Evolutionary conservation across 2,329 filamentous ascomycete species (phyloP).

Genomic region (Clonostachys rhizophaga): DNA sequence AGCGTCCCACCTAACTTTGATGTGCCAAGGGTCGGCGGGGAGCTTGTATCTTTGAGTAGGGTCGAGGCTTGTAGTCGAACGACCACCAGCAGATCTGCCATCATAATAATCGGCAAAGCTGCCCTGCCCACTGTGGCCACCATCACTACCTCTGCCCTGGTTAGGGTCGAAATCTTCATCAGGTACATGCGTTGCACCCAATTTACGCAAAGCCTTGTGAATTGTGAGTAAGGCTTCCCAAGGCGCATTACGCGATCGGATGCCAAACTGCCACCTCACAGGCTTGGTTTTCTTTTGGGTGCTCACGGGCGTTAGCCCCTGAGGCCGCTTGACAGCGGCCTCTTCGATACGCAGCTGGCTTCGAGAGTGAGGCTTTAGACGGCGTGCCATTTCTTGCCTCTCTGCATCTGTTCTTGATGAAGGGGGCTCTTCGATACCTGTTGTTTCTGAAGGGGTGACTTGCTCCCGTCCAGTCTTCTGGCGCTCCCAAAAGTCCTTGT

Average conservation of each 20-base stretch:
- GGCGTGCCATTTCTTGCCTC: conserved; percentile 74
- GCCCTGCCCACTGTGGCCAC: conserved; percentile 23
- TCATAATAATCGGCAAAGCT: conserved; percentile 34
- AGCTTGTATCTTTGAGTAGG: conserved; percentile 67
- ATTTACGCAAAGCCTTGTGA: conserved; percentile 82
- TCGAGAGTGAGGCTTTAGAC: conserved; percentile 80
- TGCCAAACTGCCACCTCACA: conserved; percentile 97
- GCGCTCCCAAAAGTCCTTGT: conserved; percentile 84
- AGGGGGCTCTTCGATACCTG: conserved; percentile 39
- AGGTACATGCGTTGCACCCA: conserved; percentile 83
- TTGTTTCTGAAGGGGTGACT: conserved; percentile 31
- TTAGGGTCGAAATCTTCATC: conserved; percentile 54
- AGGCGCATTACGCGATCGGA: conserved; percentile 87
- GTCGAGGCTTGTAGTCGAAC: conserved; percentile 38
- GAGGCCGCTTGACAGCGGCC: conserved; percentile 46
- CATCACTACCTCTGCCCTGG: conserved; percentile 33
- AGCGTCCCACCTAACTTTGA: conserved; percentile 84
- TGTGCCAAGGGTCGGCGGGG: conserved; percentile 93
- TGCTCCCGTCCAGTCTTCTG: conserved; percentile 48
- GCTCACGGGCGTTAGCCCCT: conserved; percentile 57
- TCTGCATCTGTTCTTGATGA: conserved; percentile 62
- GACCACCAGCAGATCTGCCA: conserved; percentile 21
- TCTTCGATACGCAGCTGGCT: conserved; percentile 66
- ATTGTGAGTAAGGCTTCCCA: conserved; percentile 94
- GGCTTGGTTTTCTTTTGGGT: conserved; percentile 70